Base-by-base conservation (phyloP, 2,329 filamentous ascomycete species). In the Neurospora sp. region DNA sequence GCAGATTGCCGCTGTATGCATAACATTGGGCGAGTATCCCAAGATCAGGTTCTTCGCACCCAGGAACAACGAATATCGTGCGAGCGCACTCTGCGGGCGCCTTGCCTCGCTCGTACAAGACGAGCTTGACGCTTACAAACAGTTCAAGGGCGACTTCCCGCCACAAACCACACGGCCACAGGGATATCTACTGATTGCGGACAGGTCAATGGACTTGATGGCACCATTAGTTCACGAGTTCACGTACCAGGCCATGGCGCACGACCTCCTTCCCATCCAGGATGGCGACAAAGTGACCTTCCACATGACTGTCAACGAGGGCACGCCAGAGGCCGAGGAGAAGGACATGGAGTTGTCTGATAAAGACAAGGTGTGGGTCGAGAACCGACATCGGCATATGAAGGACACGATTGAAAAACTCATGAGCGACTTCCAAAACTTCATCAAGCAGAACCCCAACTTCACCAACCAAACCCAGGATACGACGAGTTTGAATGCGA, bases 181-280 rank as follows among this genome's bases (percentile, higher is more conserved):
- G 73, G 93, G 93, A 46, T 88, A 93, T 0, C 86, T 99, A 0
- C 84, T 97, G 76, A 91, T 99, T 72, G 92, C 93, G 1, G 96
- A 98, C 79, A 88, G 96, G 72, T 93, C 93, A 8, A 96, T 99
- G 91, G 96, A 99, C 79, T 81, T 97, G 3, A 89, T 91, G 81
- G 90, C 95, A 0, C 96, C 96, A 1, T 82, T 98, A 11, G 78
- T 98, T 4, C 96, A 99, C 80, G 96, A 99, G 77, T 97, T 99
- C 78, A 97, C 96, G 13, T 99, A 98, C 79, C 96, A 99, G 80
- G 93, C 96, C 68, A 98, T 99, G 95, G 95, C 93, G 3, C 93
- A 97, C 79, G 96, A 99, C 78, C 83, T 99, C 9, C 82, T 99
- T 38, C 91, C 91, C 0, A 93, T 99, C 77, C 90, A 91, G 76